Base-by-base conservation (phyloP, 192 early-diverging fungal species). In the Backusella circina region DNA sequence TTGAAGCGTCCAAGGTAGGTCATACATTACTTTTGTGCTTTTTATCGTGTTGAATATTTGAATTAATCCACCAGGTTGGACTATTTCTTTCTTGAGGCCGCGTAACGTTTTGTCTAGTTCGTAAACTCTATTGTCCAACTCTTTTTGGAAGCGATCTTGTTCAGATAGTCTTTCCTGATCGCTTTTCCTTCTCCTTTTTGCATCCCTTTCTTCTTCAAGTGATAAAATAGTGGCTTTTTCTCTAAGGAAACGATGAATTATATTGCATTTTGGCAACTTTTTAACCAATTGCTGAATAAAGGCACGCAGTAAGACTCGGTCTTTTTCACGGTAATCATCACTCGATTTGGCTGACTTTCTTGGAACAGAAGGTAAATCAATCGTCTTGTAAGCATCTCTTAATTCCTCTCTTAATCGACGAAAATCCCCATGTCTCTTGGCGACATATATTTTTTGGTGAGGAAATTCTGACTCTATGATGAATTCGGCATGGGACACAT, bases 341-440 rank as follows among this genome's bases (percentile, higher is more conserved):
- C 71, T 69, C 7, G 13, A 9, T 8, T 70, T 70, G 2, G 47
- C 36, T 15, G 35, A n/a, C 23, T 84, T 86, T 3, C 74, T 54
- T 2, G 86, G 85, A 6, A 74, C 73, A 21, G 65, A 50, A 3
- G 84, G 83, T 50, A 85, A 74, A n/a, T 86, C 78, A 16, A 75
- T 68, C 6, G 77, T 72, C 30, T 86, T 82, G 39, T 75, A 86
- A 33, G 78, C 75, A 32, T 79, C 61, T 71, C 77, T 77, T 23
- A 89, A 44, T 31, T 83, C 23, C 2, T 75, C 38, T 33, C 81
- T 73, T 9, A 87, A 75, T 15, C 65, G 65, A 35, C 80, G 64
- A 70, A 89, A 89, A n/a, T 81, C 75, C 30, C 81, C 71, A 41
- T 84, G 78, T 15, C 85, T 79, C 36, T 83, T 78, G 4, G 82